Percentiles rank a stretch among this genome's conserved stretches.
Evolutionary conservation across 2,329 filamentous ascomycete genomes (phyloP).

Genomic region (Stachybotrys chlorohalonatus): DNA sequence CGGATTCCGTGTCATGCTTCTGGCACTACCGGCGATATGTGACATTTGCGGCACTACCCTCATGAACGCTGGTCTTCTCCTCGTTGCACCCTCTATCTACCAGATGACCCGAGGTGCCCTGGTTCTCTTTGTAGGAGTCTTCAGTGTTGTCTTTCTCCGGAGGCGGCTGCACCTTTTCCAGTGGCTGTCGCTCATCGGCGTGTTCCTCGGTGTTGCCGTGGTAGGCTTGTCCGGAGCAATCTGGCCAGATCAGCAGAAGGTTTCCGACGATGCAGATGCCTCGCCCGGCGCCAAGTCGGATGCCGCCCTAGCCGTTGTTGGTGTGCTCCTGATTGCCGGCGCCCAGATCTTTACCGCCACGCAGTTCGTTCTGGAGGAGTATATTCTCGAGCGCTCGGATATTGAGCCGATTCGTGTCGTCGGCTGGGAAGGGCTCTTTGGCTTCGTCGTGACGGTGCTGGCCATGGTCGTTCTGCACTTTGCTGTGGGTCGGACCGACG

Average conservation of each 20-base stretch:
- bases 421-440: conserved; percentile 93
- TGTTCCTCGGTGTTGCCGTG: conserved; percentile 78
- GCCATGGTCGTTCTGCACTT: conserved; percentile 76
- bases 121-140: conserved; percentile 90
- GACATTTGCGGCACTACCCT: conserved; percentile 93
- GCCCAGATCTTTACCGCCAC: conserved; percentile 96
- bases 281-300: conserved; percentile 28
- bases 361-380: conserved; percentile 94
- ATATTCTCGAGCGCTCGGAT: conserved; percentile 60
- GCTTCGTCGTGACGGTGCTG: conserved; percentile 68
- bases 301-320: conserved; percentile 55
- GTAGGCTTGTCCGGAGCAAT: conserved; percentile 86
- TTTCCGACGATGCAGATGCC: conserved; percentile 25
- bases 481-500: conserved; percentile 62
- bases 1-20: conserved; percentile 63
- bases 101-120: conserved; percentile 96
- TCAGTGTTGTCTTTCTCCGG: conserved; percentile 84
- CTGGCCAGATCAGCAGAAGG: conserved; percentile 51
- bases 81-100: conserved; percentile 93
- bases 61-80: conserved; percentile 92
- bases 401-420: conserved; percentile 82
- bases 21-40: conserved; percentile 81
- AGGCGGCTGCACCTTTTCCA: conserved; percentile 78
- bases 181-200: conserved; percentile 80
- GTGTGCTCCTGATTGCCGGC: conserved; percentile 81